A percentile compares a stretch with the other conserved stretches of the same genome.
phyloP scores from a whole-genome alignment of 441 rosid species.

The Euphorbia neoarborescens region DNA sequence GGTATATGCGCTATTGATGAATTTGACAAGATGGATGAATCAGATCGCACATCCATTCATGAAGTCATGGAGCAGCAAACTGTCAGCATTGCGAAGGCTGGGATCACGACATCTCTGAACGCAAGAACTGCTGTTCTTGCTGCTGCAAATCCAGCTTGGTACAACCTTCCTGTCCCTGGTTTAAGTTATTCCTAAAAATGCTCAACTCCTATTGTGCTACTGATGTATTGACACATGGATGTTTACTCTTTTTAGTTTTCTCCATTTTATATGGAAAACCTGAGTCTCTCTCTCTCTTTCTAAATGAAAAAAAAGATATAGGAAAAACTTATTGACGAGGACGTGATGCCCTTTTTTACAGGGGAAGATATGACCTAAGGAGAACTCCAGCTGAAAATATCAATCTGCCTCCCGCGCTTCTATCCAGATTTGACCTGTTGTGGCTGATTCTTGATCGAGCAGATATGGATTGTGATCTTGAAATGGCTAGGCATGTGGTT shows the following conservation, averaged over 20 bases:
- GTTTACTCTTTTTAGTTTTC: not conserved
- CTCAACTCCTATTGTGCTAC: conserved; percentile 4
- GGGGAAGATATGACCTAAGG: conserved; percentile 96
- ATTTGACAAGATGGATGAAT: conserved; percentile 99
- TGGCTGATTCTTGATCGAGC: conserved; percentile 98
- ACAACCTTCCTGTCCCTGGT: conserved; percentile 18
- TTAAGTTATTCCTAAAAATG: conserved; percentile 9
- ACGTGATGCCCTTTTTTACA: conserved; percentile 22
- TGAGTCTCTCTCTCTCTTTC: not conserved
- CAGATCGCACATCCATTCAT: conserved; percentile 97
- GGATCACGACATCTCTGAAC: conserved; percentile 94
- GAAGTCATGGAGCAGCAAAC: conserved; percentile 99
- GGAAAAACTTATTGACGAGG: conserved; percentile 12
- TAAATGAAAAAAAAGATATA: conserved; percentile 8
- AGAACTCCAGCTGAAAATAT: conserved; percentile 99
- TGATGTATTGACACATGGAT: not conserved
- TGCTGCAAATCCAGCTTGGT: conserved; percentile 99
- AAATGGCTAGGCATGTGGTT: conserved; percentile 91
- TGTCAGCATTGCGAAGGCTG: conserved; percentile 99
- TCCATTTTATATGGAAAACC: not conserved
- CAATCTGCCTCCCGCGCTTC: conserved; percentile 91
- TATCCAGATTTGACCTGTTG: conserved; percentile 90
- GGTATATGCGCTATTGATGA: conserved; percentile 99
- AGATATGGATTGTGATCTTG: conserved; percentile 96
- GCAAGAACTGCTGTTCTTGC: conserved; percentile 99